Evolutionary conservation across 1,284 basidiomycete species (phyloP), one percentile per base, ranked within the genome.

Genomic region (Rhodofomes roseus): DNA sequence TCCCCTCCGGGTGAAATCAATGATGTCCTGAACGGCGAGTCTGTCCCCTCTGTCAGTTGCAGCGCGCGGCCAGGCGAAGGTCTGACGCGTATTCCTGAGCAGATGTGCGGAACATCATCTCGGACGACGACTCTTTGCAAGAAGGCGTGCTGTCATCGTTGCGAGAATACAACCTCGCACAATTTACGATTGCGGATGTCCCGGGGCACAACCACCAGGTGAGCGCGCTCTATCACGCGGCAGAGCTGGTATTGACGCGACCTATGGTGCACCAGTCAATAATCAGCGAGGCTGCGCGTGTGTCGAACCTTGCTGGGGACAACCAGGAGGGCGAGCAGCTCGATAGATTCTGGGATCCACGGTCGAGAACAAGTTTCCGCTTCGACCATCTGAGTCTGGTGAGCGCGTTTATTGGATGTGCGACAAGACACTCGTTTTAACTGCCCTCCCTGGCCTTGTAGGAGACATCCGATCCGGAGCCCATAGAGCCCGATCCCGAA

Each of bases 1-100:
- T 87, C 92, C 1, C 95, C 95, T 14, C 95, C 95, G 0, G 95
- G 95, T 56, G 92, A 98, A 77, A 95, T 96, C 67, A 96, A 96
- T 72, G 95, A 96, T 76, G 93, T 96, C 27, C 81, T 96, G 60
- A 94, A 93, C 70, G 93, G 92, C 92, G 63, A 67, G 76, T 44
- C 53, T 55, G n/a, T 44, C 56, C 61, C 48, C 23, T 37, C 34
- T 14, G 43, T 39, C 22, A 40, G 22, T 4, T 18, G n/a, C 34
- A 12, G 9, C 41, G 52, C 55, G 52, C 34, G 57, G 55, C 62
- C n/a, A n/a, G n/a, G 43, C 60, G 53, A 60, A 29, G 53, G 36
- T 22, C 41, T 37, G 57, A 51, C 27, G 56, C 34, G 62, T 56
- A 59, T 61, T 58, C 55, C 55, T 31, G n/a, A 57, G 55, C 73